These are phyloP conservation scores for Syzygium jambos DNA, from an alignment of 345 rosid species.

Conservation along the genomic window DNA sequence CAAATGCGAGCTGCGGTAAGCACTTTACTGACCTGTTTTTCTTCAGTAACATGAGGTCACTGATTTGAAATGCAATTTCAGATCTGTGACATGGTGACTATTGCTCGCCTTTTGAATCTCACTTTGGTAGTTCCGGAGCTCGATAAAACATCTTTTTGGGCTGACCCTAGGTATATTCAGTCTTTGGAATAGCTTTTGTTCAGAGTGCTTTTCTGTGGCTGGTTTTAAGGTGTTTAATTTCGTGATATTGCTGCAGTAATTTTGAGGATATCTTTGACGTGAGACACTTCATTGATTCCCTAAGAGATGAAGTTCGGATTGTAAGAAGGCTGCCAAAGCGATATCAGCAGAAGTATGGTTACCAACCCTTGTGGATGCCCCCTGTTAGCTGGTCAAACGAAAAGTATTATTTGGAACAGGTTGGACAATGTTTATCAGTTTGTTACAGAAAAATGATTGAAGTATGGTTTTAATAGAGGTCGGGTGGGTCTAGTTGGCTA, in stretches of 20 bases:
- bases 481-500: neutral
- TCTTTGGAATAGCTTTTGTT: neutral
- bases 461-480: neutral
- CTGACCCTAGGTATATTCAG: constrained; percentile 74
- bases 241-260: constrained; percentile 45
- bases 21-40: constrained; percentile 16
- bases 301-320: constrained; percentile 89
- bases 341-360: constrained; percentile 48
- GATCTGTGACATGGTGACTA: constrained; percentile 93
- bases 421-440: constrained; percentile 5
- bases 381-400: constrained; percentile 99
- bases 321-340: constrained; percentile 79
- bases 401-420: constrained; percentile 85
- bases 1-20: constrained; percentile 97
- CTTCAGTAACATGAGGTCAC: constrained; percentile 4
- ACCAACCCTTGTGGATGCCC: constrained; percentile 56
- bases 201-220: neutral
- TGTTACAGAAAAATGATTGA: neutral
- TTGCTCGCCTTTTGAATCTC: constrained; percentile 84
- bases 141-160: constrained; percentile 96
- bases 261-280: constrained; percentile 94
- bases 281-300: constrained; percentile 79
- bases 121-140: constrained; percentile 95
- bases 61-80: constrained; percentile 21
- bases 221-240: neutral